Percentiles rank a stretch among this genome's conserved stretches.
phyloP scores from a whole-genome alignment of 257 asterid genomes.

The Petunia secreta region DNA sequence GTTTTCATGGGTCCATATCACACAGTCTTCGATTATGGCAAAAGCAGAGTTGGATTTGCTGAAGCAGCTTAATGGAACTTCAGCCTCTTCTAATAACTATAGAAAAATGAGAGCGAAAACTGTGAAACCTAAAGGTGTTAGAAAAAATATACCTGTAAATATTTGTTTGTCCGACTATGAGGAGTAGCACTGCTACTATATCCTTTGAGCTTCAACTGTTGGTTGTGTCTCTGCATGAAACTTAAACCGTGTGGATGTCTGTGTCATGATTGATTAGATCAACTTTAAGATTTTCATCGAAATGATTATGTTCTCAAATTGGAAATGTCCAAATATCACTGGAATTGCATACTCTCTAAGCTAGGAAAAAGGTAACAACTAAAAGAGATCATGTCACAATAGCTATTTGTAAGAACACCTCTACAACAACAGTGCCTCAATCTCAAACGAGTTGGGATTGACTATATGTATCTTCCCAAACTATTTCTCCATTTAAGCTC shows the following conservation, averaged over 20 bases:
- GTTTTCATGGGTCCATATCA: conserved; percentile 86
- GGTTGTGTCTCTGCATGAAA: neutral
- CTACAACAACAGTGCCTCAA: no score
- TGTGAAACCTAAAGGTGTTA: neutral
- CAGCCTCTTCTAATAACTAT: neutral
- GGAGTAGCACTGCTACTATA: conserved; percentile 1
- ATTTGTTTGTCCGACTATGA: neutral
- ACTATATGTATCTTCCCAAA: no score
- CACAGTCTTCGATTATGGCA: conserved; percentile 71
- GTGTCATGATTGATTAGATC: neutral
- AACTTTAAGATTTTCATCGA: no score
- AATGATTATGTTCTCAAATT: no score
- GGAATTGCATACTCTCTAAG: no score
- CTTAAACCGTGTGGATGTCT: neutral
- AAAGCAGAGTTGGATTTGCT: conserved; percentile 70
- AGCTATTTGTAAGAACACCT: no score
- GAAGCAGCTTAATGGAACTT: conserved; percentile 63
- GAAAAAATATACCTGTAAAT: conserved; percentile 12
- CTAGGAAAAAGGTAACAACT: no score
- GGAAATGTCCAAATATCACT: no score
- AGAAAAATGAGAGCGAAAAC: neutral
- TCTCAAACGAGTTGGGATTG: no score
- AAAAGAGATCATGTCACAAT: no score
- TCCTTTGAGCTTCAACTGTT: neutral
- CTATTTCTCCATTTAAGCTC: no score